phyloP scores from a whole-genome alignment of 345 rosid species.

The Psidium guajava region DNA sequence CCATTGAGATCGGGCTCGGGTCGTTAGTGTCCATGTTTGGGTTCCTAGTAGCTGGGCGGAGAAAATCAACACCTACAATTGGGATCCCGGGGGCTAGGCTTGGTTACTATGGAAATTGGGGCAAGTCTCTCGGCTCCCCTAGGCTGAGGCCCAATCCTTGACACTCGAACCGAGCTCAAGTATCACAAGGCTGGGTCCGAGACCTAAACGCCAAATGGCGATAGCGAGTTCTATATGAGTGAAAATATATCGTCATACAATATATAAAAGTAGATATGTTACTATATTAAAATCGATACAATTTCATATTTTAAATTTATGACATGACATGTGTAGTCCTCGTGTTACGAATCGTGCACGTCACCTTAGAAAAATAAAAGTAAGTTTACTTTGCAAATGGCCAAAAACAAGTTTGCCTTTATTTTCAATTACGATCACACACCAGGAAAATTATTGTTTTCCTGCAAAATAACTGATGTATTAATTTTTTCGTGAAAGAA shows the following conservation, averaged over 20 bases:
- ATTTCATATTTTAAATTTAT: too few relatives aligned
- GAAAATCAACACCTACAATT: neutral
- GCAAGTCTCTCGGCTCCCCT: neutral
- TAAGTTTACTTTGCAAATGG: neutral
- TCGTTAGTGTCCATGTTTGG: neutral
- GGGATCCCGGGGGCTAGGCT: neutral
- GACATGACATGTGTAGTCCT: neutral
- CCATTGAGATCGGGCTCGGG: too few relatives aligned
- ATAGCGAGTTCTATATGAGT: neutral
- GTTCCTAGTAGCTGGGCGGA: neutral
- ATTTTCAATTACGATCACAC: neutral
- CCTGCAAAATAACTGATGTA: neutral
- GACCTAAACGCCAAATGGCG: neutral
- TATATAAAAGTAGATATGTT: neutral
- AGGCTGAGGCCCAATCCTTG: neutral
- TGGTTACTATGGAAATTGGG: neutral
- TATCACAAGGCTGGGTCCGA: neutral
- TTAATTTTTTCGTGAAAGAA: neutral
- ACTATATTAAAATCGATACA: too few relatives aligned
- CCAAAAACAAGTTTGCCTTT: neutral
- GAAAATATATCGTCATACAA: neutral
- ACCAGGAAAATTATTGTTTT: neutral
- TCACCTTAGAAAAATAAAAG: neutral
- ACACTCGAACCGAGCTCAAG: neutral
- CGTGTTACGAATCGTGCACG: neutral